phyloP scores from a whole-genome alignment of 345 rosid genomes.

The Gossypium arboreum region DNA sequence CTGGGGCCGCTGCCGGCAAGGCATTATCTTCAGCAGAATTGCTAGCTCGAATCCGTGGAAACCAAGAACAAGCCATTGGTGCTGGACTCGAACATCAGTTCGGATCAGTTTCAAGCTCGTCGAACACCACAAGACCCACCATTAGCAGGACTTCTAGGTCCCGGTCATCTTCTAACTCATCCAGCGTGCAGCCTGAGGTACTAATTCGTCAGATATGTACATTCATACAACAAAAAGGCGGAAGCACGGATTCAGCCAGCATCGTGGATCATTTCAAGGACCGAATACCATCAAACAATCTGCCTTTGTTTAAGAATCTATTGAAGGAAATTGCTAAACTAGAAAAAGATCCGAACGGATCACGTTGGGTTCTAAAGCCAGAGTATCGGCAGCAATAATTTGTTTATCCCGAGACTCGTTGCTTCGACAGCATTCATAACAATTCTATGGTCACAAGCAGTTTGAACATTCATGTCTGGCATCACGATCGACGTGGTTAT shows the following conservation, averaged over 20 bases:
- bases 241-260: conserved; percentile 57
- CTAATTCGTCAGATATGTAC: conserved; percentile 78
- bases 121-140: conserved; percentile 20
- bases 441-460: background rate
- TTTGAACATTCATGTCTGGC: background rate
- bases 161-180: conserved; percentile 26
- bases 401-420: background rate
- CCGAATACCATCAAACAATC: conserved; percentile 50
- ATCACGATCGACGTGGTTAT: no score
- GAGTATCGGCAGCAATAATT: conserved; percentile 43
- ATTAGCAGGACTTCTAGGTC: conserved; percentile 35
- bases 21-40: conserved; percentile 81
- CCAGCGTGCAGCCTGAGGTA: conserved; percentile 65
- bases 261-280: conserved; percentile 73
- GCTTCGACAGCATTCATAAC: background rate
- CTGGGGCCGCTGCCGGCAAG: conserved; percentile 77
- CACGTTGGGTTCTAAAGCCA: conserved; percentile 72
- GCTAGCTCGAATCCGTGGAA: conserved; percentile 73
- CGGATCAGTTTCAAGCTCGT: conserved; percentile 37
- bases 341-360: conserved; percentile 43
- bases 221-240: conserved; percentile 73
- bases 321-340: conserved; percentile 79
- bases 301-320: conserved; percentile 69
- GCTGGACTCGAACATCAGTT: conserved; percentile 53
- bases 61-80: conserved; percentile 60